Evolutionary conservation across 768 basidiomycete species (phyloP), one percentile per base, ranked within the genome.

Genomic region (Pholiota microspora): DNA sequence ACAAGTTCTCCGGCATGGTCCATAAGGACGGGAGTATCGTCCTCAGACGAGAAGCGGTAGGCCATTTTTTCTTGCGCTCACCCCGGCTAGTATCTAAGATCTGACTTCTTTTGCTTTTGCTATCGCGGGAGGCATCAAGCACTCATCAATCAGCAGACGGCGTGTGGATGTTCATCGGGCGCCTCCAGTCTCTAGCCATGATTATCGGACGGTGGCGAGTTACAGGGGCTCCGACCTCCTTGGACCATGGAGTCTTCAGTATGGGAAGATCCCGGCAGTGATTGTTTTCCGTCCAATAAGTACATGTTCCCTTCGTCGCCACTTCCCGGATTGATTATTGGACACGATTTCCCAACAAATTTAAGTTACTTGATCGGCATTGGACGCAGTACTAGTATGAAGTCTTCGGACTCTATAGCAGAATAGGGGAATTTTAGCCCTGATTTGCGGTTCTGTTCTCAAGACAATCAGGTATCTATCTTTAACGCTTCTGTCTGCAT

Each of bases 31-130:
- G 88, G 15, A 67, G 75, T 60, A 77, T 91, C 57, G 72, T 75
- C 45, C 71, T 89, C 65, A 79, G 78, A 65, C 78, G 87, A 64
- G 76, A 82, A 69, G 80, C 84, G 60, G 85, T 87, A 61, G 57
- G 81, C 70, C 34, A 32, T 16, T 46, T 31, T 45, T 56, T 31
- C 12, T 15, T 57, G 25, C 55, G 24, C 40, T 38, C 28, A 45
- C 21, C 7, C 25, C 50, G 38, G 34, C 48, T 15, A 34, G n/a
- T 49, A 21, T 18, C 53, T 25, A 49, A 21, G 23, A 54, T 36
- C 44, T 23, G 49, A 44, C 40, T 23, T 18, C 18, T 2, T 5
- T 16, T 9, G 15, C 7, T 40, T 40, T 36, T 7, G 18, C 23
- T 21, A 15, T 40, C 36, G 8, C 18, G 16, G 42, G 40, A 46